Evolutionary conservation across 345 rosid species (phyloP), one percentile per base, ranked within the genome.

Genomic region (Theobroma cacao): DNA sequence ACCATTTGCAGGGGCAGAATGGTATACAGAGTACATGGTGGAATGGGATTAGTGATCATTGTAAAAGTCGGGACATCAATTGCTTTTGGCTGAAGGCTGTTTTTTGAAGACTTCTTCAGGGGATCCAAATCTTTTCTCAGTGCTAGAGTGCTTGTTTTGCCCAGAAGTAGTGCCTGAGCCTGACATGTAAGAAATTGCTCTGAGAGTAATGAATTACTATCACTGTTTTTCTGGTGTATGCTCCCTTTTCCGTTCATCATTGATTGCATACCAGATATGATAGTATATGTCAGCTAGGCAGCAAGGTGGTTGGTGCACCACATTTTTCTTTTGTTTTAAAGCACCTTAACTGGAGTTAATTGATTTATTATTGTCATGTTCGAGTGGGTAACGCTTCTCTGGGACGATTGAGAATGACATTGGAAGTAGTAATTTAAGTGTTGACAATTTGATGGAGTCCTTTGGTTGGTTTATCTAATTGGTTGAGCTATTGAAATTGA

Each of bases 41-140:
- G 24, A 70, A 48, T 30, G 56, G 41, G 4, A 47, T 0, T 17
- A 56, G 40, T 48, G 26, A 24, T 74, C 30, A 7, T n/a, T 14
- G 15, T 74, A 59, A 60, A 59, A 40, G 68, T 59, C 41, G 68
- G 26, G 68, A 50, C 5, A 75, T 75, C 70, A 43, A 62, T 61
- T 75, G 59, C 78, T 75, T 75, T 47, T 45, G 45, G 56, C 30
- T 61, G 78, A 75, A 75, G 70, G 45, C 31, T 50, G 75, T 72
- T 72, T 33, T 52, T 13, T 50, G 1, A 28, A 26, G 7, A 15
- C 8, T 69, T 69, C 38, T 26, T 38, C 13, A 40, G 47, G 50
- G 34, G 22, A 60, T 60, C 17, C 41, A 41, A 24, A 9, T 30
- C 38, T 59, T 60, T 43, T 36, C 17, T 60, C 77, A 60, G 36